Conservation (phyloP, 225 moss, liverwort and hornwort species). For the Marchantia paleacea region DNA sequence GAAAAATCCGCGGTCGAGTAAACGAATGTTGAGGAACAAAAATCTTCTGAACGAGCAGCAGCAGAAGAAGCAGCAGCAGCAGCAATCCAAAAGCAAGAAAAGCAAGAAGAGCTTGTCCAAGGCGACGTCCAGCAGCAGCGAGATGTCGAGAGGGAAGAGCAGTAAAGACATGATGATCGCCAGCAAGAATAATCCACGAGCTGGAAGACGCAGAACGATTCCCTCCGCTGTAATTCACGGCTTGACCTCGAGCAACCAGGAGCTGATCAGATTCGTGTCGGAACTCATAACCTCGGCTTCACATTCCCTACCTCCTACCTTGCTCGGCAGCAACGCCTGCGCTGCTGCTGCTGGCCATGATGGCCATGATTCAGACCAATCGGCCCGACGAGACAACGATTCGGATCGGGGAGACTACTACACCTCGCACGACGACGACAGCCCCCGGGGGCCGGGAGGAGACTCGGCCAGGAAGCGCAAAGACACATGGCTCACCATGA, state of each 20-base stretch:
- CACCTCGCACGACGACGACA: constrained; percentile 5
- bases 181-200: not conserved
- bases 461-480: constrained; percentile 19
- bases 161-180: not conserved
- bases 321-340: not conserved
- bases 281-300: constrained; percentile 13
- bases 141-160: not conserved
- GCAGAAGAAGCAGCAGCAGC: not conserved
- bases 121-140: not conserved
- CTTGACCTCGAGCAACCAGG: constrained; percentile 12
- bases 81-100: not conserved
- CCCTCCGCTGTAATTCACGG: constrained; percentile 10
- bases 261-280: constrained; percentile 30
- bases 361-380: not conserved
- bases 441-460: not conserved
- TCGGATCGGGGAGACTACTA: not conserved
- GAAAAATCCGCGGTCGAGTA: not conserved
- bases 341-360: too few species aligned
- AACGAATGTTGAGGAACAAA: constrained; percentile 1
- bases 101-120: not conserved
- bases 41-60: not conserved
- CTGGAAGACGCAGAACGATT: constrained; percentile 13
- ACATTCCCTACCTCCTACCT: constrained; percentile 3
- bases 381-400: not conserved
- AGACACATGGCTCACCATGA: constrained; percentile 36